A percentile compares a stretch with the other conserved stretches of the same genome.
These are phyloP conservation scores for Ceratocystis cacaofunesta DNA, from an alignment of 2,329 filamentous ascomycete species.

Conservation along the genomic window DNA sequence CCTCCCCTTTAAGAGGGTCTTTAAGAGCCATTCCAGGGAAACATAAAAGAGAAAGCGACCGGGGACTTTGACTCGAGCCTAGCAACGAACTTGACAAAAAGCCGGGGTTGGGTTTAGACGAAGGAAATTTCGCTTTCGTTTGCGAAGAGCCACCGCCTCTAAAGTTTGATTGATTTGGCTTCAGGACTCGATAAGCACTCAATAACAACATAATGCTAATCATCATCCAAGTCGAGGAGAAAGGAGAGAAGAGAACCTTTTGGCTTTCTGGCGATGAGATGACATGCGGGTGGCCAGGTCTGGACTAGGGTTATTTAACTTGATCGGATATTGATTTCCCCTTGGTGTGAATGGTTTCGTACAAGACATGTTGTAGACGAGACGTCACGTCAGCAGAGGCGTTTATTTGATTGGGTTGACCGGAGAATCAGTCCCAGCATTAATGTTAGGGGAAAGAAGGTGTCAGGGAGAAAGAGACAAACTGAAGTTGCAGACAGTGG, in stretches of 20 bases:
- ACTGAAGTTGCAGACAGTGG: neutral
- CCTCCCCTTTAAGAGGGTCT: neutral
- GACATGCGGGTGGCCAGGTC: neutral
- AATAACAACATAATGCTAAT: neutral
- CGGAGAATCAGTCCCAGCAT: neutral
- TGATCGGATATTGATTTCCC: neutral
- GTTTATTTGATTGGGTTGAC: neutral
- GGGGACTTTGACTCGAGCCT: constrained; percentile 1
- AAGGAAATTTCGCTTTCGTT: neutral
- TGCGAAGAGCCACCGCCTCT: constrained; percentile 1
- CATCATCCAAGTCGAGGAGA: neutral
- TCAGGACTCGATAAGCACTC: neutral
- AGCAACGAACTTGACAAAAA: constrained; percentile 1
- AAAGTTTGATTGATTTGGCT: constrained; percentile 1
- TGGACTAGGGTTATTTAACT: neutral
- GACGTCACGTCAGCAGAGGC: neutral
- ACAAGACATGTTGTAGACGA: neutral
- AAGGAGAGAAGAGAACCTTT: neutral
- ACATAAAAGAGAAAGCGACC: neutral
- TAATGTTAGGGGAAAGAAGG: neutral
- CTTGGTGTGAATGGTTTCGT: neutral
- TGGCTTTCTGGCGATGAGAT: neutral
- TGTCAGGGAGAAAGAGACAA: neutral
- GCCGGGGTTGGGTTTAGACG: constrained; percentile 2
- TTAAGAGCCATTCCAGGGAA: neutral